Percentiles rank a stretch among this genome's conserved stretches.
Conservation (phyloP, 768 basidiomycete species). For the Russula virescens region DNA sequence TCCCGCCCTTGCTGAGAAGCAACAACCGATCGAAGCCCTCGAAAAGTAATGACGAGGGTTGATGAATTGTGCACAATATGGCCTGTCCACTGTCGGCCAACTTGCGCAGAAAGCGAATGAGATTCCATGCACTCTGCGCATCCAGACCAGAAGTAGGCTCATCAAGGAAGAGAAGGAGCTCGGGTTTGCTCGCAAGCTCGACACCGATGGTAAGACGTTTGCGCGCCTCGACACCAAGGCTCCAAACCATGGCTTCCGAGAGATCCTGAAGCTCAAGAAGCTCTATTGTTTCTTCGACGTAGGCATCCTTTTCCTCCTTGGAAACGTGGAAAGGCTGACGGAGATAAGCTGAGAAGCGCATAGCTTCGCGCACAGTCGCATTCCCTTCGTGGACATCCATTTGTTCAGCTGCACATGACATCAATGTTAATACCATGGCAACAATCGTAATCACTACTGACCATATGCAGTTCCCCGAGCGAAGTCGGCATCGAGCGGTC, state of each 20-base stretch:
- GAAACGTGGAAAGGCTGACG: constrained; percentile 68
- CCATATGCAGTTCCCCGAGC: constrained; percentile 67
- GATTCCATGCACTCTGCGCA: constrained; percentile 72
- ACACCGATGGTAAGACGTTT: constrained; percentile 91
- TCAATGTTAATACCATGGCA: constrained; percentile 27
- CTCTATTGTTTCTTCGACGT: constrained; percentile 81
- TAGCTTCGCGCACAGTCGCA: constrained; percentile 76
- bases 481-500: constrained; percentile 52
- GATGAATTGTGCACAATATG: constrained; percentile 88
- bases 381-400: constrained; percentile 84
- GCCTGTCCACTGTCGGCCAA: constrained; percentile 83
- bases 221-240: constrained; percentile 63
- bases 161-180: constrained; percentile 65
- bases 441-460: constrained; percentile 23
- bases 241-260: constrained; percentile 76
- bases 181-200: constrained; percentile 84
- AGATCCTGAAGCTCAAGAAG: constrained; percentile 80
- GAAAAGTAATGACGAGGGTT: constrained; percentile 81
- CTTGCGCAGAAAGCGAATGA: constrained; percentile 78
- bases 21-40: constrained; percentile 77
- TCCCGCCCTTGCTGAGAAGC: constrained; percentile 73
- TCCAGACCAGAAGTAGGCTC: constrained; percentile 54
- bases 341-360: constrained; percentile 82
- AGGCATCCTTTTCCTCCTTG: constrained; percentile 69
- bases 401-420: constrained; percentile 43